Percentiles rank a stretch among this genome's conserved stretches.
Conservation (phyloP, 768 basidiomycete species). For the Auriscalpium microsporum region DNA sequence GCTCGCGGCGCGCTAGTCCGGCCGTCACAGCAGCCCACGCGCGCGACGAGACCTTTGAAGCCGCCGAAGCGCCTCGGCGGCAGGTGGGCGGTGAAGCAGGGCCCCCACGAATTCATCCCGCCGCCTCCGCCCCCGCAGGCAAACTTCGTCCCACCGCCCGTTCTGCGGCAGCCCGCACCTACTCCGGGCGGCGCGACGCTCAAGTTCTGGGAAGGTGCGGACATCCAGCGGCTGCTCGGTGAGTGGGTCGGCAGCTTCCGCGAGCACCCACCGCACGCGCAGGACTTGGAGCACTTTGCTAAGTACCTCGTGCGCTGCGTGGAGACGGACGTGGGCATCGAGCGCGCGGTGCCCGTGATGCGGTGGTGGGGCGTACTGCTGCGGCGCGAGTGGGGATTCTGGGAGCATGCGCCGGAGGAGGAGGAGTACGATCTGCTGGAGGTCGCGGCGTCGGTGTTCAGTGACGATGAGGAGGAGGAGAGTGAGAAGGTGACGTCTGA, state of each 20-base stretch:
- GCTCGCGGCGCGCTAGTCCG: conserved; percentile 39
- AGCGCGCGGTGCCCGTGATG: conserved; percentile 61
- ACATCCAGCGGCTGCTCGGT: conserved; percentile 65
- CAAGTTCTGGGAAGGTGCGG: conserved; percentile 53
- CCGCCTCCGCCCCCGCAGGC: conserved; percentile 51
- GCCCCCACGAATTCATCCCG: conserved; percentile 28
- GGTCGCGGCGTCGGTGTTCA: no score
- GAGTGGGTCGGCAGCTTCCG: conserved; percentile 65
- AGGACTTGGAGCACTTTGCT: conserved; percentile 69
- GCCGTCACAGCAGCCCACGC: conserved; percentile 6
- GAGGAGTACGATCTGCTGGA: conserved; percentile 6
- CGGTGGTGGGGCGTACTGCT: conserved; percentile 78
- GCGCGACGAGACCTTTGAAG: conserved; percentile 26
- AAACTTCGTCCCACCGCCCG: conserved; percentile 37
- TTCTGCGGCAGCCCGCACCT: conserved; percentile 46
- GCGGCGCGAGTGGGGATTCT: conserved; percentile 51
- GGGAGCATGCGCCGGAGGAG: conserved; percentile 32
- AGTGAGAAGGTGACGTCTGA: conserved; percentile 25
- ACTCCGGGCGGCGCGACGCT: conserved; percentile 44
- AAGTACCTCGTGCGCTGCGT: conserved; percentile 65
- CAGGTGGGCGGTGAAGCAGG: conserved; percentile 24
- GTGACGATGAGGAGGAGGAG: conserved; percentile 23
- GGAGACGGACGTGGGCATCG: conserved; percentile 62
- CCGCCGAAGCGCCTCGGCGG: conserved; percentile 40
- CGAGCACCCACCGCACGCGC: conserved; percentile 54